phyloP scores from a whole-genome alignment of 768 basidiomycete genomes.

The Phanerochaete sordida region DNA sequence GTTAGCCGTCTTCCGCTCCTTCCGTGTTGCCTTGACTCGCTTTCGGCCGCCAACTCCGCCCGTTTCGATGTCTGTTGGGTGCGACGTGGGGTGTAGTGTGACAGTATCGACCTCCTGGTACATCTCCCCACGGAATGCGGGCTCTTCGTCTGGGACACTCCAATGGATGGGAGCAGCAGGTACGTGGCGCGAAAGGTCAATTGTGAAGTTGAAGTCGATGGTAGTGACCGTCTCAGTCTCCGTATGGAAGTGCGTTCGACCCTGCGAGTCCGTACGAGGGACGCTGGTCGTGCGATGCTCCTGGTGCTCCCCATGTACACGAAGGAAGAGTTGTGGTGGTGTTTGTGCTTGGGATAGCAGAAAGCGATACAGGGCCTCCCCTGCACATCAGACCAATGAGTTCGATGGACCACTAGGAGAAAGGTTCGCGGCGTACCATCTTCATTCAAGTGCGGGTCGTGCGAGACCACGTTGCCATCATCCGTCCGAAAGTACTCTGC shows the following conservation, averaged over 20 bases:
- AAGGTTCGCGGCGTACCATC: conserved; percentile 47
- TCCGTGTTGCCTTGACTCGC: conserved; percentile 37
- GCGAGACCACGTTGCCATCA: conserved; percentile 56
- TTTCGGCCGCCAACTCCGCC: conserved; percentile 18
- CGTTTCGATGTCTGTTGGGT: not conserved
- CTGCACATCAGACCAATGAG: conserved; percentile 27
- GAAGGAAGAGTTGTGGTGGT: conserved; percentile 44
- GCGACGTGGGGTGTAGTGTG: not conserved
- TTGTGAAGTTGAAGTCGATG: conserved; percentile 66
- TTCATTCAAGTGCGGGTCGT: conserved; percentile 64
- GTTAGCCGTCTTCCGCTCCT: conserved; percentile 40
- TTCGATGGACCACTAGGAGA: not conserved
- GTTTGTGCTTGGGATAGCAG: conserved; percentile 51
- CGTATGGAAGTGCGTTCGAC: conserved; percentile 30
- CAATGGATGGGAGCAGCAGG: conserved; percentile 45
- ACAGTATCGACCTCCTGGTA: conserved; percentile 48
- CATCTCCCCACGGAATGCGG: conserved; percentile 64
- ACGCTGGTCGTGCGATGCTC: conserved; percentile 52
- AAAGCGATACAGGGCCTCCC: conserved; percentile 73
- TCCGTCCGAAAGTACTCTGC: conserved; percentile 52
- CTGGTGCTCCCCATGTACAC: conserved; percentile 50
- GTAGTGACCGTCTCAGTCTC: conserved; percentile 59
- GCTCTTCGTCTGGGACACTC: conserved; percentile 59
- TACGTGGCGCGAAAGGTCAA: conserved; percentile 47
- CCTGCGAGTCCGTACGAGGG: conserved; percentile 30